Evolutionary conservation across 179 eudicot species (phyloP).

Genomic region (Kewa caespitosa): DNA sequence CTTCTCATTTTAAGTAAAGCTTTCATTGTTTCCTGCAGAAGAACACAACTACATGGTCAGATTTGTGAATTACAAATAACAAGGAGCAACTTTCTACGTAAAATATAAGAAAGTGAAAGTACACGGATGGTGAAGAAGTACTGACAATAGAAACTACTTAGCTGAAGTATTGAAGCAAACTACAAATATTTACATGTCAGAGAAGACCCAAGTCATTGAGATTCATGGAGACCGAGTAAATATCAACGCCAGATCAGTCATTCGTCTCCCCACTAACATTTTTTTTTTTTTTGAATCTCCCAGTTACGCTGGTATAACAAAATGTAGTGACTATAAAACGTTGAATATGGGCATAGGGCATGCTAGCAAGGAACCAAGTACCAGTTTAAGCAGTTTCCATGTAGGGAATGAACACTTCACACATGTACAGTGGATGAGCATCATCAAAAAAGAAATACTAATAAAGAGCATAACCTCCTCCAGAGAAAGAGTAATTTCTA

Average conservation of each 20-base stretch:
- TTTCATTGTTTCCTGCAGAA: slow-evolving; percentile 66
- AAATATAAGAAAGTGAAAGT: not conserved
- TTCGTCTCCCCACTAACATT: too few relatives aligned
- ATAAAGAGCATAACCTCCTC: not conserved
- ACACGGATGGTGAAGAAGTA: slow-evolving; percentile 2
- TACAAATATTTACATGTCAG: not conserved
- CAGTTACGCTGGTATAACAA: too few relatives aligned
- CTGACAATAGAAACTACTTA: not conserved
- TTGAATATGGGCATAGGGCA: too few relatives aligned
- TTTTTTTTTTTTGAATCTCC: too few relatives aligned
- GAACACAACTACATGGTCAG: slow-evolving; percentile 12
- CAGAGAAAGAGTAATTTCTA: not conserved
- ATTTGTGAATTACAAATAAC: not conserved
- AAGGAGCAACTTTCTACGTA: not conserved
- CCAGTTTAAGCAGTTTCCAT: not conserved
- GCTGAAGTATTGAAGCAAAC: not conserved
- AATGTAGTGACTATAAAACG: too few relatives aligned
- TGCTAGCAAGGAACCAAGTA: too few relatives aligned
- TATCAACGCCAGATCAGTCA: too few relatives aligned
- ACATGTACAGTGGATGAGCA: not conserved
- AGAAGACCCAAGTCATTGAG: not conserved
- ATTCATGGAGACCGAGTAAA: too few relatives aligned
- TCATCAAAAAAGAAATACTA: not conserved
- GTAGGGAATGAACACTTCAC: not conserved
- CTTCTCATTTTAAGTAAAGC: slow-evolving; percentile 75